phyloP scores from a whole-genome alignment of 202 grass and related monocot genomes.

The Carex sylvatica region DNA sequence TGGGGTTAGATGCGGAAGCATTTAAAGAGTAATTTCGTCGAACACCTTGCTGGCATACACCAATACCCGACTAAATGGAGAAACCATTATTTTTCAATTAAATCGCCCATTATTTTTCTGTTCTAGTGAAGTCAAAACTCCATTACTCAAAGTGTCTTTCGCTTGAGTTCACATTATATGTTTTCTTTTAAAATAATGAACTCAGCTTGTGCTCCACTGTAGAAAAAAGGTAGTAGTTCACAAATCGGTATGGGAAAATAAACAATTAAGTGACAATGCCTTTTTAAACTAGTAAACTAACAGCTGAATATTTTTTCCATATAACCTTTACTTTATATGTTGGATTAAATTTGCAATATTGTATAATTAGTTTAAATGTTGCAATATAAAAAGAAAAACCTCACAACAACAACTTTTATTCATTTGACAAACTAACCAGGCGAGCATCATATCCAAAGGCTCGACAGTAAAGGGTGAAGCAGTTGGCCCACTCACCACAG shows the following conservation, averaged over 20 bases:
- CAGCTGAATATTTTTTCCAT: neutral
- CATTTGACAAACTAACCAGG: constrained; percentile 57
- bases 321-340: neutral
- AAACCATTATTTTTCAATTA: neutral
- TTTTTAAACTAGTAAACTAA: neutral
- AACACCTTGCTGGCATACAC: too few species aligned
- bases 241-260: neutral
- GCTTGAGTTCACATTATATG: neutral
- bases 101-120: neutral
- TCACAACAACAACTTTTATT: neutral
- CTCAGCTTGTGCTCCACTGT: neutral
- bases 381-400: neutral
- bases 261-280: neutral
- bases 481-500: constrained; percentile 99
- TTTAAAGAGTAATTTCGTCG: too few species aligned
- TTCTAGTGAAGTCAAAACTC: neutral
- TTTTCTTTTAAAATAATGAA: neutral
- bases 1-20: too few species aligned
- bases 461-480: constrained; percentile 92
- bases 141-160: neutral
- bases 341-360: neutral
- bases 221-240: neutral
- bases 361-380: neutral
- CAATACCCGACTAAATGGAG: too few species aligned
- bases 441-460: constrained; percentile 90